A percentile compares a stretch with the other conserved stretches of the same genome.
These are phyloP conservation scores for Micromonas pusilla DNA, from an alignment of 139 green algal species.

Conservation along the genomic window DNA sequence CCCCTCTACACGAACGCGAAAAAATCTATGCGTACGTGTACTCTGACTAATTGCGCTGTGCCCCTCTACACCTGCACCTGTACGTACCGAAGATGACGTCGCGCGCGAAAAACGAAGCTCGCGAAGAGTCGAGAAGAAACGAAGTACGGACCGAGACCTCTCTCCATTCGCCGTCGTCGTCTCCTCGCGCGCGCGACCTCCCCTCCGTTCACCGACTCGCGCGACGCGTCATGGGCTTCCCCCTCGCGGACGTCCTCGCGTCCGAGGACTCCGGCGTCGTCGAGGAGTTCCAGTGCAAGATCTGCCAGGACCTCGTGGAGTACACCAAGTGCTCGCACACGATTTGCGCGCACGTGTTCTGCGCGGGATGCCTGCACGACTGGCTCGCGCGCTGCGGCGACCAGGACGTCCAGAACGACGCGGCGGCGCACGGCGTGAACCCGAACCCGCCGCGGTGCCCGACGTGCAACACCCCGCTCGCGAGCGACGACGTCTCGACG, in stretches of 20 bases:
- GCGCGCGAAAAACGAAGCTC: too few relatives aligned
- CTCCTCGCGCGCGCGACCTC: too few relatives aligned
- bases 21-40: too few relatives aligned
- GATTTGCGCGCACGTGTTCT: neutral
- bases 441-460: neutral
- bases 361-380: neutral
- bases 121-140: too few relatives aligned
- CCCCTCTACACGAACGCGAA: too few relatives aligned
- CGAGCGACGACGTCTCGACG: neutral
- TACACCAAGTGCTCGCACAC: too few relatives aligned
- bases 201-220: too few relatives aligned
- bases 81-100: too few relatives aligned
- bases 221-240: neutral
- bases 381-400: neutral
- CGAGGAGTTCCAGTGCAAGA: slow-evolving; percentile 7
- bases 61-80: too few relatives aligned
- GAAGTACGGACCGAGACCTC: neutral
- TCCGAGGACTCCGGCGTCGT: neutral
- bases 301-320: neutral
- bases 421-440: neutral
- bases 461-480: neutral
- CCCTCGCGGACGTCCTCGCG: neutral
- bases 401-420: neutral
- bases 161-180: neutral
- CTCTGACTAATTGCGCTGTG: too few relatives aligned